phyloP scores from a whole-genome alignment of 2,329 filamentous ascomycete species.

The Talaromyces marneffei region DNA sequence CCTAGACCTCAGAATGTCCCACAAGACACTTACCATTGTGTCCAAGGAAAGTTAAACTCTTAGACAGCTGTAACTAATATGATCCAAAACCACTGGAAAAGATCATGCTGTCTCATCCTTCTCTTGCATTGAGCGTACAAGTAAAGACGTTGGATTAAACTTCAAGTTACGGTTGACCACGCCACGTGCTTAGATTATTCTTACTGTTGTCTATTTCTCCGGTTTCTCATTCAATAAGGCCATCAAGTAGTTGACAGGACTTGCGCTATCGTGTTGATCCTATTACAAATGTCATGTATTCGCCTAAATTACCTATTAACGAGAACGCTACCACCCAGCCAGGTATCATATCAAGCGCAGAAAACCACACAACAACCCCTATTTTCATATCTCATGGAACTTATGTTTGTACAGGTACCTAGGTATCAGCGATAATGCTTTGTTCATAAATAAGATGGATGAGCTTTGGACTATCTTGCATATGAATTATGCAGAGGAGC shows the following conservation, averaged over 20 bases:
- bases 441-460: neutral
- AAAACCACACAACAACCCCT: neutral
- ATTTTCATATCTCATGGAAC: neutral
- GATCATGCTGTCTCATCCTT: too few relatives aligned
- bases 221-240: neutral
- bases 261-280: neutral
- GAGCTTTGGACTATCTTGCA: neutral
- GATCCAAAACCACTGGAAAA: too few relatives aligned
- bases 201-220: neutral
- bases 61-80: too few relatives aligned
- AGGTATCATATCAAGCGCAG: neutral
- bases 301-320: neutral
- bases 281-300: neutral
- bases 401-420: neutral
- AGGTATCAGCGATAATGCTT: neutral
- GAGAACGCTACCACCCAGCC: neutral
- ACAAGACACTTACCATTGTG: neutral
- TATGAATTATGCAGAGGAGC: slow-evolving; percentile 10
- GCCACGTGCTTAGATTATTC: neutral
- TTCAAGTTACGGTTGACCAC: neutral
- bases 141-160: neutral
- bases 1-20: neutral
- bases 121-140: neutral
- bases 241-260: neutral
- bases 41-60: neutral